Conservation (phyloP, 2,329 filamentous ascomycete genomes). For the Parafenestella ontariensis region DNA sequence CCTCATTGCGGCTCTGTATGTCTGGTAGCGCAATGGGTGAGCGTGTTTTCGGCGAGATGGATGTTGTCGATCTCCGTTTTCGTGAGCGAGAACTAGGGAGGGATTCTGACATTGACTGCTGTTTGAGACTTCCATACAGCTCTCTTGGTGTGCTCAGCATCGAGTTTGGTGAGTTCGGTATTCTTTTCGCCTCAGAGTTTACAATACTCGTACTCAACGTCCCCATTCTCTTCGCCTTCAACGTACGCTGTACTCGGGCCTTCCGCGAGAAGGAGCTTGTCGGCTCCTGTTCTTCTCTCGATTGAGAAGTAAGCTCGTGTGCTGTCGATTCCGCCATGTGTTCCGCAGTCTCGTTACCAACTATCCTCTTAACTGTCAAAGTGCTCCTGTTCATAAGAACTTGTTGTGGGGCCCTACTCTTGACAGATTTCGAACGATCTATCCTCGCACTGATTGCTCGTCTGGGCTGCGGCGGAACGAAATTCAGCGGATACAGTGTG, state of each 20-base stretch:
- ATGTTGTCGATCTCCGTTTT: constrained; percentile 16
- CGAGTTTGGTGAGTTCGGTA: constrained; percentile 35
- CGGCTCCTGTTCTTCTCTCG: neutral
- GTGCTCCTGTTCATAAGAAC: constrained; percentile 6
- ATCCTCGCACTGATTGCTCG: constrained; percentile 36
- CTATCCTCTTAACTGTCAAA: neutral
- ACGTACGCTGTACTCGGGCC: constrained; percentile 29
- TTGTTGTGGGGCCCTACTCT: constrained; percentile 7
- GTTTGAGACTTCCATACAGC: constrained; percentile 29
- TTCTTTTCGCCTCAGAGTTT: constrained; percentile 18
- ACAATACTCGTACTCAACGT: constrained; percentile 32
- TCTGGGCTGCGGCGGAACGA: constrained; percentile 27
- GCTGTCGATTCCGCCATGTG: neutral
- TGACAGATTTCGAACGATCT: constrained; percentile 4
- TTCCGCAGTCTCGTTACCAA: neutral
- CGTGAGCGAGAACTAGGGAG: constrained; percentile 12
- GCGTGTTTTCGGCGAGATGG: constrained; percentile 11
- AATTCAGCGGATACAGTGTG: constrained; percentile 7
- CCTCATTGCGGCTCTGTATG: constrained; percentile 9
- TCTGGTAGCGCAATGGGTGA: constrained; percentile 18
- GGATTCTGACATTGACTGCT: constrained; percentile 8
- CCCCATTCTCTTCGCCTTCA: constrained; percentile 28
- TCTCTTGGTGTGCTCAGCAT: constrained; percentile 40
- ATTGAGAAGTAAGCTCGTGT: neutral
- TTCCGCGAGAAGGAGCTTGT: constrained; percentile 23